Base-by-base conservation (phyloP, 2,329 filamentous ascomycete species). In the Calonectria montana region DNA sequence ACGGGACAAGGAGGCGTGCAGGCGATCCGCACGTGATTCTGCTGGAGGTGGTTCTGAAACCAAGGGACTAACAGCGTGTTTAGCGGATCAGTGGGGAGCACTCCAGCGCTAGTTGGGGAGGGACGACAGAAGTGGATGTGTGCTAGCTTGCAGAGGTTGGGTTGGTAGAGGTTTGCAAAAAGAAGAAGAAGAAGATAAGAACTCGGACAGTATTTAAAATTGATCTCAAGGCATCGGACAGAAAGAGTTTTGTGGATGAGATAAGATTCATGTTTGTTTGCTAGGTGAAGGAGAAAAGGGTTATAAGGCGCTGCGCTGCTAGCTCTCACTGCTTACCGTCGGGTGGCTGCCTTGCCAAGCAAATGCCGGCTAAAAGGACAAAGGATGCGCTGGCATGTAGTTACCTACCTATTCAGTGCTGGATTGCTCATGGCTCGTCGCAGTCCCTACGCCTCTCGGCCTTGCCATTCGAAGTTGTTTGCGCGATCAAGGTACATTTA, bases 11-110 rank as follows among this genome's bases (percentile, higher is more conserved):
- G 75, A 77, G 74, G 71, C 72, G 74, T 72, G 72, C 70, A 66
- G 75, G 72, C 71, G 75, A 78, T 74, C 70, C 48, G 71, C 78
- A 79, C 78, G 78, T 79, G 78, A 79, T 79, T 73, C 31, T 43
- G 67, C 45, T 71, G 55, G 63, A 29, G 59, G 21, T 69, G 66
- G 57, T 61, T 66, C 69, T 75, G 69, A 65, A 70, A 57, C 50
- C 69, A 69, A 73, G 73, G 67, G 72, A 65, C 75, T 65, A 43
- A 37, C 47, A 74, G 57, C 55, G 61, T 29, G 63, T 48, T 69
- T 76, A 76, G 75, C 69, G 74, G 72, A 45, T 45, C 31, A 57
- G 67, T 35, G 69, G 66, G 70, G 66, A 68, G 48, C 48, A 59
- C 50, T 47, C 23, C 23, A 31, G 53, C 31, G 47, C 61, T 57